These are phyloP conservation scores for Wickerhamomyces mucosus DNA, from an alignment of 805 yeast species.

Conservation along the genomic window DNA sequence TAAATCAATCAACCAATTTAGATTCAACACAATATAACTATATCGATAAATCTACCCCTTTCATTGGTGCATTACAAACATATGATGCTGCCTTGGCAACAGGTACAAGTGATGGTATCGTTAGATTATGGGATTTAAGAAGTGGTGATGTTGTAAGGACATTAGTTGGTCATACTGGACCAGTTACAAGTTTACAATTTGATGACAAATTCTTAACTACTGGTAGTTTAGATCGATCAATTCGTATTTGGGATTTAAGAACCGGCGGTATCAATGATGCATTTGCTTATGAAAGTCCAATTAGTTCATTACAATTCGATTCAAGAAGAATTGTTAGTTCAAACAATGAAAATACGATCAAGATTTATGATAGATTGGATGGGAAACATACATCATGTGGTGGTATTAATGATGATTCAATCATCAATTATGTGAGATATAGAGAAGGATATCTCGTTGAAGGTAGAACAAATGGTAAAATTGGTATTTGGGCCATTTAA, in stretches of 20 bases:
- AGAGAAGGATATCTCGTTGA: conserved; percentile 59
- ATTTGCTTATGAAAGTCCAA: conserved; percentile 49
- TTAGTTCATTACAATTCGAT: conserved; percentile 52
- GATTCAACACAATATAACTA: conserved; percentile 6
- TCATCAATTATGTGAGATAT: conserved; percentile 36
- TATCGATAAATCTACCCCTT: conserved; percentile 23
- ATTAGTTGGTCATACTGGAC: conserved; percentile 58
- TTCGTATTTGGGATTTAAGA: conserved; percentile 67
- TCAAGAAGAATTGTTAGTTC: conserved; percentile 44
- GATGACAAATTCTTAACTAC: conserved; percentile 57
- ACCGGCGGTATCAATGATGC: conserved; percentile 55
- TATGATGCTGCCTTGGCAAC: conserved; percentile 72
- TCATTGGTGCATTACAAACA: conserved; percentile 60
- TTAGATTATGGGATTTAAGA: conserved; percentile 69
- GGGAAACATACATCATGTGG: conserved; percentile 48
- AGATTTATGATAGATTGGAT: conserved; percentile 47
- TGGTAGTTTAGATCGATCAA: conserved; percentile 53
- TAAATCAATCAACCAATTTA: conserved; percentile 10
- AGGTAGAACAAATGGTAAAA: conserved; percentile 49
- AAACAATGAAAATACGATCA: conserved; percentile 38
- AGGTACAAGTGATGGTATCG: conserved; percentile 69
- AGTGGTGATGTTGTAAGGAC: conserved; percentile 56
- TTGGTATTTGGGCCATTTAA: conserved; percentile 56
- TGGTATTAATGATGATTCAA: conserved; percentile 21
- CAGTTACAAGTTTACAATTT: conserved; percentile 59